Evolutionary conservation across 163 green algal species (phyloP).

Genomic region (Smithsoniella earleae): DNA sequence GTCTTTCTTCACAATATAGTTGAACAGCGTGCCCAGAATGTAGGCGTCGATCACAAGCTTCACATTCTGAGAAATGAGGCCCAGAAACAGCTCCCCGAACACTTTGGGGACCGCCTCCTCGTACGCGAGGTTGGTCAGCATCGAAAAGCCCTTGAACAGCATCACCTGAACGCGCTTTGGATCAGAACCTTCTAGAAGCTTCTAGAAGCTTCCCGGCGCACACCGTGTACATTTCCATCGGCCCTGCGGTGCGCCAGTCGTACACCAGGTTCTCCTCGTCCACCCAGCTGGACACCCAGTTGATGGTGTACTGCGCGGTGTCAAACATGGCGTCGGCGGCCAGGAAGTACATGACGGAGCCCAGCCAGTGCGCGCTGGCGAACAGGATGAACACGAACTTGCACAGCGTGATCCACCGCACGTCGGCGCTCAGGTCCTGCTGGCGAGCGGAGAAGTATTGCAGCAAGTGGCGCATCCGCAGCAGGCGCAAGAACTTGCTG

Average conservation of each 20-base stretch:
- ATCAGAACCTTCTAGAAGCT: no score
- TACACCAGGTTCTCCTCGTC: not conserved
- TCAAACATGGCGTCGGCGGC: not conserved
- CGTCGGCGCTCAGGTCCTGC: not conserved
- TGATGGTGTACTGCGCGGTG: not conserved
- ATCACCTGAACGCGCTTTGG: not conserved
- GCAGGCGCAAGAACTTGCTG: not conserved
- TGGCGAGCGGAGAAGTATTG: not conserved
- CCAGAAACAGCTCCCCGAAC: not conserved
- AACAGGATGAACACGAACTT: not conserved
- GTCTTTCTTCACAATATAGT: not conserved
- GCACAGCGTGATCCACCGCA: not conserved
- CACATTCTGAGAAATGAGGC: not conserved
- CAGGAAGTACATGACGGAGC: not conserved
- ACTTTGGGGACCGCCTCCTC: not conserved
- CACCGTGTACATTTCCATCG: not conserved
- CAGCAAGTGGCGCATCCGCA: not conserved
- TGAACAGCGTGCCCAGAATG: not conserved
- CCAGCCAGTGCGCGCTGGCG: not conserved
- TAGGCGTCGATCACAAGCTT: not conserved
- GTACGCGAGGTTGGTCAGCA: not conserved
- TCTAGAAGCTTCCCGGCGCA: no score
- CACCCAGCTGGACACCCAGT: not conserved
- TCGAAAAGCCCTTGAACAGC: not conserved
- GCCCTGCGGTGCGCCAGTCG: not conserved